These are phyloP conservation scores for Wickerhamiella nectarea DNA, from an alignment of 805 yeast genomes.

Conservation along the genomic window DNA sequence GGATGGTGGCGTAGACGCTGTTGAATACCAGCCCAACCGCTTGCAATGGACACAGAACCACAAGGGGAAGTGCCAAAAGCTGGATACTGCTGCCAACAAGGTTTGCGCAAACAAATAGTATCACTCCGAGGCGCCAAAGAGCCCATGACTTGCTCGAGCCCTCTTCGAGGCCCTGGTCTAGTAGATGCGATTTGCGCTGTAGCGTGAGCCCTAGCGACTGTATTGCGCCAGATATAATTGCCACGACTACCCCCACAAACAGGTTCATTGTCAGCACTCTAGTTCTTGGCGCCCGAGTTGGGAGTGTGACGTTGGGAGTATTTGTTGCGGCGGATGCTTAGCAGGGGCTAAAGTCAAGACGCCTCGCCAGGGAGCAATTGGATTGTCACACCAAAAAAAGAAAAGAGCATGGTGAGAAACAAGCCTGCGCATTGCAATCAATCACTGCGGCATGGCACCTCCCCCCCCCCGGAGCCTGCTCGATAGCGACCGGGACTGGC, in stretches of 20 bases:
- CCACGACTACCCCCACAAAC: constrained; percentile 50
- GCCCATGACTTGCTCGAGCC: constrained; percentile 27
- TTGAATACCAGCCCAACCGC: constrained; percentile 83
- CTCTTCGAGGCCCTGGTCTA: constrained; percentile 27
- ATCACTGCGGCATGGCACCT: too few relatives aligned
- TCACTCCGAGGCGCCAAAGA: constrained; percentile 64
- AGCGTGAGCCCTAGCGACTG: constrained; percentile 73
- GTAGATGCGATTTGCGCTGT: constrained; percentile 63
- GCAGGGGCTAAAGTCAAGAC: too few relatives aligned
- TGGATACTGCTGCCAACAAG: constrained; percentile 72
- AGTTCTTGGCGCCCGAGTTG: too few relatives aligned
- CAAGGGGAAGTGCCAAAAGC: constrained; percentile 68
- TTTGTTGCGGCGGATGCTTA: too few relatives aligned
- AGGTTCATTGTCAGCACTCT: constrained; percentile 20
- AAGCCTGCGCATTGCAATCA: too few relatives aligned
- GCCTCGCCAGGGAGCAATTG: too few relatives aligned
- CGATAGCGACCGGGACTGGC: too few relatives aligned
- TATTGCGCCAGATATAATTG: constrained; percentile 59
- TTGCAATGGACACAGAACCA: constrained; percentile 68
- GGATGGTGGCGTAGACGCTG: constrained; percentile 52
- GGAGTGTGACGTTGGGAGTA: neutral
- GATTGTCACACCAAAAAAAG: too few relatives aligned
- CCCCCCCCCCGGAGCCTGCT: too few relatives aligned
- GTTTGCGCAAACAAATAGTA: constrained; percentile 57
- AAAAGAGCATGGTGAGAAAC: too few relatives aligned